Base-by-base conservation (phyloP, 495 filamentous ascomycete genomes). In the Penicillium angulare region DNA sequence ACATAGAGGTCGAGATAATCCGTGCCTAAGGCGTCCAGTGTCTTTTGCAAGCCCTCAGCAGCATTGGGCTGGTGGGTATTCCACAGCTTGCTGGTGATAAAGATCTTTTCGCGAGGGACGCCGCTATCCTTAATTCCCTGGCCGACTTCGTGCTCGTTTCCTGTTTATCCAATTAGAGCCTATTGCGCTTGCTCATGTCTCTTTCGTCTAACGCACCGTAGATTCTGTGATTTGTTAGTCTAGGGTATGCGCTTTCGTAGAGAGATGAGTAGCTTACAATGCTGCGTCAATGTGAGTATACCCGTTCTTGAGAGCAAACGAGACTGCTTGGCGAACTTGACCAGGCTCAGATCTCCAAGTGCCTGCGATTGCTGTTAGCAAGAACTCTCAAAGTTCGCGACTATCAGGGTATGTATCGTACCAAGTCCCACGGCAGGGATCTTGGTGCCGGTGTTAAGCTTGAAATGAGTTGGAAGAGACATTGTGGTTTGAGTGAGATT, bases 251-350 rank as follows among this genome's bases (percentile, higher is more conserved):
- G 21, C 16, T 18, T n/a, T 3, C 20, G 26, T 43, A 43, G 13
- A 12, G 16, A 47, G 4, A 34, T 46, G 36, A 24, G 12, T 22
- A 46, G 34, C 48, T 72, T 92, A 90, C 17, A 78, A 80, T 83
- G 90, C 82, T 15, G 88, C 88, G 16, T 92, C 88, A 17, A 90
- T 72, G 59, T 91, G 87, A 51, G 67, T 66, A 65, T 86, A 91
- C 21, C 86, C 87, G 17, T 77, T 67, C 43, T 79, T 78, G 52
- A 90, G 79, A 5, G 88, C 86, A 24, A 68, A 79, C 17, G 85
- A 72, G 12, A 84, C 73, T 26, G 72, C 65, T 24, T 82, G 74
- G 47, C 86, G 65, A 23, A 81, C 60, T 31, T 57, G 35, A 7
- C 51, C 53, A 32, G 58, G 55, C 16, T 51, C 43, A 17, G 55